Base-by-base conservation (phyloP, 2,329 filamentous ascomycete species). In the Fusarium musae region DNA sequence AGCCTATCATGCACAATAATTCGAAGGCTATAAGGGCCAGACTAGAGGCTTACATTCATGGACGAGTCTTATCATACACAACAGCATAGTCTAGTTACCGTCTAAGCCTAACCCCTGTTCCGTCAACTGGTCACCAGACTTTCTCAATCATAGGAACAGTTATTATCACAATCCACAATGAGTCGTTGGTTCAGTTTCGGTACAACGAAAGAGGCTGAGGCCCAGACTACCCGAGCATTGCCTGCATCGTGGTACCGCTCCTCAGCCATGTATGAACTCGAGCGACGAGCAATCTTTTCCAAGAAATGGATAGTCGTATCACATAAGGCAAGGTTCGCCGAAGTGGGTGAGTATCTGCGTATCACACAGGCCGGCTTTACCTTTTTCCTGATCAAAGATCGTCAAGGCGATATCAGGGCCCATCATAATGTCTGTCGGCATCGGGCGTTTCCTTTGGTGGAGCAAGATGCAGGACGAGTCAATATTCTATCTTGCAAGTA, bases 391-490 rank as follows among this genome's bases (percentile, higher is more conserved):
- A 40, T 63, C 34, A 47, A 28, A 23, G 60, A 59, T 13, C 53
- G 42, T 2, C 42, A 63, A 10, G 53, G 53, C 15, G n/a, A 49
- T 15, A 47, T 63, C 6, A 19, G 43, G 6, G 60, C 52, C 4
- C 43, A 59, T 43, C 53, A 63, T 2, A 63, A 63, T 4, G 60
- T 63, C 16, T 63, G 60, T 13, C 60, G 52, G 2, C 52, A 63
- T 5, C 23, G 43, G 2, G 53, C 60, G 1, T 63, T 40, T 21
- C 43, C 53, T 0, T 9, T 63, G 9, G 34, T 59, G 0, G 52
- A 63, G 17, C 34, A 63, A 9, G 42, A 58, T 28, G 4, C 36
- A n/a, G 60, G 53, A 1, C 37, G 26, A 11, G 6, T 17, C 6
- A 26, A 13, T 1, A 59, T 63, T 7, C n/a, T 59, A 2, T 58